Evolutionary conservation across 129 eudicot genomes (phyloP), one percentile per base, ranked within the genome.

Genomic region (Artemisia tridentata): DNA sequence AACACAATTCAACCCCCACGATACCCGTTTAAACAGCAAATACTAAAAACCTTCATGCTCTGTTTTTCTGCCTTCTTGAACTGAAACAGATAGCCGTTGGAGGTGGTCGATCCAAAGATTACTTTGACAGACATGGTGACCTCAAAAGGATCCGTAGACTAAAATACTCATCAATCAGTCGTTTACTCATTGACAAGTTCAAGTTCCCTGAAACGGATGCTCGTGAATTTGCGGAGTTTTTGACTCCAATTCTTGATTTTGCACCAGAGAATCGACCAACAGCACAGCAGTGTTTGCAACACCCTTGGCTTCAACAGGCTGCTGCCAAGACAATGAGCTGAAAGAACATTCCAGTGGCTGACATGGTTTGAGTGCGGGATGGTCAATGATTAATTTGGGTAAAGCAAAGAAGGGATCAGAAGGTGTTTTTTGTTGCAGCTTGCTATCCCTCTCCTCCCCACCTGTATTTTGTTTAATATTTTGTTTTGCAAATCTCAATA

Each of bases 261-360:
- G 93, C 86, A 2, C 97, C 99, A 6, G 99, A 82, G 71, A 90
- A 87, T 59, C 91, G 99, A 70, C 97, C 99, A 43, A 90, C 97
- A 46, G 99, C 99, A 49, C 81, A 85, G 73, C 91, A 89, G 77
- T 89, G 99, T 68, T 81, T 93, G 82, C 86, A 86, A 63, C 99
- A 93, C 80, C 92, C 99, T 6, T 93, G 97, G 97, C 92, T 93
- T 53, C 78, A 73, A 63, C 54, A 50, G 23, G 21, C 72, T 41
- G 58, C 66, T 43, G 60, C 76, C 65, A 70, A 74, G 66, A 77
- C 81, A 21, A 73, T 65, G 74, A 65, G 67, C 55, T 66, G 72
- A 79, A 74, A 66, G 34, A 63, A 31, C 71, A 76, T 65, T 75
- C 85, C 27, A 78, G 72, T 62, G 75, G 69, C 76, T 79, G 85